These are phyloP conservation scores for Dimocarpus longan DNA, from an alignment of 345 rosid species.

Conservation along the genomic window DNA sequence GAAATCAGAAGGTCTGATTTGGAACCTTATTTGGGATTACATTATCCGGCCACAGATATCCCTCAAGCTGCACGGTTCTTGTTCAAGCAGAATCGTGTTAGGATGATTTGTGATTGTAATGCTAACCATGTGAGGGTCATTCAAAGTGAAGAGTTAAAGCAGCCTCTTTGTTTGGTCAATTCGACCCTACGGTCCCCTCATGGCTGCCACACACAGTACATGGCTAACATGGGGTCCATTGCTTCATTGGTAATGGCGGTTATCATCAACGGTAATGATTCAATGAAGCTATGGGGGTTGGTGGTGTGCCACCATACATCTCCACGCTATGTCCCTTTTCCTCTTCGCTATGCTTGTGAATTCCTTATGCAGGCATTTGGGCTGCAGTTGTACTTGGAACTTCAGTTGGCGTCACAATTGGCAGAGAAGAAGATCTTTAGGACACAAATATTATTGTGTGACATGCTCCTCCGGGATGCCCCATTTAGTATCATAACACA, in stretches of 20 bases:
- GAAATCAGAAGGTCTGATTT: constrained; percentile 84
- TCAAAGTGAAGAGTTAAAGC: constrained; percentile 64
- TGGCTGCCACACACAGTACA: constrained; percentile 71
- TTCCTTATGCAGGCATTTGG: constrained; percentile 85
- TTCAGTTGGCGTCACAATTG: constrained; percentile 62
- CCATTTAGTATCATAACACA: constrained; percentile 77
- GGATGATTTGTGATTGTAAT: constrained; percentile 80
- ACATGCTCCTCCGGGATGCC: constrained; percentile 82
- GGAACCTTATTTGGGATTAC: constrained; percentile 86
- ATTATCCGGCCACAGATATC: constrained; percentile 87
- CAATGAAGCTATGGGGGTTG: constrained; percentile 84
- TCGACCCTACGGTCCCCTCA: constrained; percentile 82
- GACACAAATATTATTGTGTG: constrained; percentile 73
- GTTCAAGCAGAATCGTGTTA: constrained; percentile 78
- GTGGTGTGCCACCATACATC: constrained; percentile 84
- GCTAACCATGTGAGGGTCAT: constrained; percentile 59
- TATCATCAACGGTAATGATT: constrained; percentile 45
- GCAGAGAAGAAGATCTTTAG: constrained; percentile 69
- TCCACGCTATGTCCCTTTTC: constrained; percentile 70
- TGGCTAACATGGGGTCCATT: constrained; percentile 81
- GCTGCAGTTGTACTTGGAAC: constrained; percentile 74
- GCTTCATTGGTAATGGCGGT: constrained; percentile 80
- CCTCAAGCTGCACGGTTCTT: constrained; percentile 88
- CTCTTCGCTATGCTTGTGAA: constrained; percentile 81
- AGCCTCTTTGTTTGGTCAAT: constrained; percentile 75